These are phyloP conservation scores for Colletotrichum paranaense DNA, from an alignment of 2,329 filamentous ascomycete genomes.

Conservation along the genomic window DNA sequence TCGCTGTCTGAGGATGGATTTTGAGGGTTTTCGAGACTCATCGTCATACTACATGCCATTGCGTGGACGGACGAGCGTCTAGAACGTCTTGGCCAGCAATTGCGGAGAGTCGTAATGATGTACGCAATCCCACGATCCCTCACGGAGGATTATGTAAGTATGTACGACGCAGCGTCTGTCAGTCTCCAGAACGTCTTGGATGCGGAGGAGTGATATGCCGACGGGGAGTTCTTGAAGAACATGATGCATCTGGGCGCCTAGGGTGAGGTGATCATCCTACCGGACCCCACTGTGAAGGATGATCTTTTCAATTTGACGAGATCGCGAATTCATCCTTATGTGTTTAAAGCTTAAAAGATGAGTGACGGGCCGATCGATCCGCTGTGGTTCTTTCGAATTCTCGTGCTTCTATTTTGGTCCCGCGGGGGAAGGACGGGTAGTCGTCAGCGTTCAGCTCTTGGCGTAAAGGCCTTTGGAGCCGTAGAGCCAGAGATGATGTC, in stretches of 20 bases:
- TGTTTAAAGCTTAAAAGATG: conserved; percentile 4
- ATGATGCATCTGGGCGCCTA: not conserved
- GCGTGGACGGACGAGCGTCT: not conserved
- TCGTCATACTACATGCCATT: not conserved
- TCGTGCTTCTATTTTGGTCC: conserved; percentile 4
- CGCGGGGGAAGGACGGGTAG: not conserved
- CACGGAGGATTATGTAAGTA: not conserved
- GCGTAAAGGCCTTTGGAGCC: not conserved
- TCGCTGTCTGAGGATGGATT: not conserved
- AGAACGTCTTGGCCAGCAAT: not conserved
- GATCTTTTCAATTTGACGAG: not conserved
- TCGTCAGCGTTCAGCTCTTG: conserved; percentile 5
- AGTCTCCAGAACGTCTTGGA: not conserved
- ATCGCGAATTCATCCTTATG: not conserved
- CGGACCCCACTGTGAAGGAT: not conserved
- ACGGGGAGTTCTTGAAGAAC: not conserved
- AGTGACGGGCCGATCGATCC: not conserved
- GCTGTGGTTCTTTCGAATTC: not conserved
- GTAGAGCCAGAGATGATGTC: not conserved
- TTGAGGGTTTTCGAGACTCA: not conserved
- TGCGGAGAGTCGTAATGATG: not conserved
- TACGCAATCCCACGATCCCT: conserved; percentile 2
- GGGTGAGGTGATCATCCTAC: not conserved
- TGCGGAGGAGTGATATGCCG: not conserved
- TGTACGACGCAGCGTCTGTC: not conserved